Evolutionary conservation across 768 basidiomycete species (phyloP).

Genomic region (Mycena galericulata): DNA sequence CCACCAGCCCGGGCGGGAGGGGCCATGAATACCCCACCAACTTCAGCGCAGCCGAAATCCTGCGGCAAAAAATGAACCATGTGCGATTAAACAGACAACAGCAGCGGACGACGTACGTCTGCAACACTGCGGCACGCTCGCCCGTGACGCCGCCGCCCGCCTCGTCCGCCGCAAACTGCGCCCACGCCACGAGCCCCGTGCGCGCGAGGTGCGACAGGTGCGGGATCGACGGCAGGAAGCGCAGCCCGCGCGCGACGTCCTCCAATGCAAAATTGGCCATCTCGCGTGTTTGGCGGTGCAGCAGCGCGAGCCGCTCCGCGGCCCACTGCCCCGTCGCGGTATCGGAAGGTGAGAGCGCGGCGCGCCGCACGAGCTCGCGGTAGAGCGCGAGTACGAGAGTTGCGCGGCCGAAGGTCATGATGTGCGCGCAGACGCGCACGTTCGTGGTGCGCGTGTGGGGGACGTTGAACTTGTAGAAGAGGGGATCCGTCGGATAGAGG

Average conservation of each 20-base stretch:
- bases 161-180: slow-evolving; percentile 14
- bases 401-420: slow-evolving; percentile 3
- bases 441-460: not conserved
- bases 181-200: slow-evolving; percentile 3
- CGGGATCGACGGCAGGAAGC: not conserved
- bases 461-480: not conserved
- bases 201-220: slow-evolving; percentile 1
- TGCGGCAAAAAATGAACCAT: no score
- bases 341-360: not conserved
- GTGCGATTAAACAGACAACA: no score
- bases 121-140: not conserved
- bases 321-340: not conserved
- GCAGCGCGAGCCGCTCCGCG: not conserved
- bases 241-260: slow-evolving; percentile 9
- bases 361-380: slow-evolving; percentile 3
- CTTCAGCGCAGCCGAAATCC: slow-evolving; percentile 12
- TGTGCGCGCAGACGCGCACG: not conserved
- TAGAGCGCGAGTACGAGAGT: slow-evolving; percentile 12
- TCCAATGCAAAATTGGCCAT: not conserved
- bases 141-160: not conserved
- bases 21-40: slow-evolving; percentile 14
- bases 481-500: not conserved
- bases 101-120: slow-evolving; percentile 23
- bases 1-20: not conserved
- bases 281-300: slow-evolving; percentile 18